Evolutionary conservation across 208 protist species (phyloP).

Genomic region (Trypanosoma melophagium): DNA sequence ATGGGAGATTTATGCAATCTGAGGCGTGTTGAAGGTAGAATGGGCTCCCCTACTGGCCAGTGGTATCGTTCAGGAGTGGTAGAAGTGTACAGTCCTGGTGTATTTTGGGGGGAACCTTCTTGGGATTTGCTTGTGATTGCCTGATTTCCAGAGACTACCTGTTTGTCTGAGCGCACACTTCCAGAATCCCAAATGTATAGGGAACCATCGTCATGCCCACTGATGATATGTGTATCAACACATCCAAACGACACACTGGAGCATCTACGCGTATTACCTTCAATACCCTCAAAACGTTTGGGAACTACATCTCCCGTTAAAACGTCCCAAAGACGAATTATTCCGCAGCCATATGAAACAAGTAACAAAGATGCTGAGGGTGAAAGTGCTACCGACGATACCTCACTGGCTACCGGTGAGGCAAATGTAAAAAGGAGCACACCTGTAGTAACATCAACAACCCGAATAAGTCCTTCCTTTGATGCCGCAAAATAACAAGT

Average conservation of each 20-base stretch:
- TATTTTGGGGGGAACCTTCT: slow-evolving; percentile 8
- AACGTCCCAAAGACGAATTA: slow-evolving; percentile 75
- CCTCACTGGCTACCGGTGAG: slow-evolving; percentile 64
- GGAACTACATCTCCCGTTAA: slow-evolving; percentile 59
- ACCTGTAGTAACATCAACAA: slow-evolving; percentile 75
- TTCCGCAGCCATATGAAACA: slow-evolving; percentile 65
- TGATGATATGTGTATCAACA: slow-evolving; percentile 60
- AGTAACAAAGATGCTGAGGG: slow-evolving; percentile 73
- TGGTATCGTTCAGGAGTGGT: slow-evolving; percentile 6
- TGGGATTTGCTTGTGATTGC: neutral
- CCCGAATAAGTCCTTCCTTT: slow-evolving; percentile 68
- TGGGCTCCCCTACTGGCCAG: slow-evolving; percentile 24
- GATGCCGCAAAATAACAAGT: slow-evolving; percentile 78
- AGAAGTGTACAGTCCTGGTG: slow-evolving; percentile 9
- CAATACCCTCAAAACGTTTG: slow-evolving; percentile 52
- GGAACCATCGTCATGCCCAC: slow-evolving; percentile 65
- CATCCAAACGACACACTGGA: slow-evolving; percentile 55
- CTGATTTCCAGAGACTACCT: neutral
- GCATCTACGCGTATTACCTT: slow-evolving; percentile 59
- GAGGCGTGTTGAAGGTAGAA: slow-evolving; percentile 34
- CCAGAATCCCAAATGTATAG: slow-evolving; percentile 74
- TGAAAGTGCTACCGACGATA: slow-evolving; percentile 70
- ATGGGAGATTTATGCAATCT: slow-evolving; percentile 55
- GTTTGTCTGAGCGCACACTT: neutral
- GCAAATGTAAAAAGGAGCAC: slow-evolving; percentile 63